A percentile compares a stretch with the other conserved stretches of the same genome.
Evolutionary conservation across 345 rosid species (phyloP).

Genomic region (Clausena lansium): DNA sequence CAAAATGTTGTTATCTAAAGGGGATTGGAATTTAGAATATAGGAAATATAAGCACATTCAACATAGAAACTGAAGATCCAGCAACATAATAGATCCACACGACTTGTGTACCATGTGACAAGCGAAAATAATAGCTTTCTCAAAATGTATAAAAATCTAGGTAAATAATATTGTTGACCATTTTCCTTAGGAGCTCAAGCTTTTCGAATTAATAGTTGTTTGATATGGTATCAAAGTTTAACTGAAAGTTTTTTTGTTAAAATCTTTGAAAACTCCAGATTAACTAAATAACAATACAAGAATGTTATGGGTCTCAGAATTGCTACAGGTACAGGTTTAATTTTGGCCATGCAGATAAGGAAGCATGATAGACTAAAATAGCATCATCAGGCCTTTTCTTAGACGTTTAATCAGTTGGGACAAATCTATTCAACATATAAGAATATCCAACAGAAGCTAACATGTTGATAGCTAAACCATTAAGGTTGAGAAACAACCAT

Average conservation of each 20-base stretch:
- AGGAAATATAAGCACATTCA: neutral
- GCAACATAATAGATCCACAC: neutral
- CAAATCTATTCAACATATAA: neutral
- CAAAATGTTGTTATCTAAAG: neutral
- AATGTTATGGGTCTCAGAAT: neutral
- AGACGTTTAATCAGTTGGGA: neutral
- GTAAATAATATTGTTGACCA: neutral
- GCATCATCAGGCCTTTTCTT: neutral
- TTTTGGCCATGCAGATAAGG: neutral
- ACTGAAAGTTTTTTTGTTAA: neutral
- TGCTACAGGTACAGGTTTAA: neutral
- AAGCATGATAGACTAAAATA: neutral
- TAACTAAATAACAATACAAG: neutral
- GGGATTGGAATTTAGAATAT: neutral
- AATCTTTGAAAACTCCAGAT: neutral
- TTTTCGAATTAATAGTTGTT: neutral
- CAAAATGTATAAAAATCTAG: neutral
- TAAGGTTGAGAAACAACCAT: neutral
- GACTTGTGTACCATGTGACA: neutral
- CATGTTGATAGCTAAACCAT: neutral
- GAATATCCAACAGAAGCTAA: neutral
- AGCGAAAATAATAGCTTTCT: neutral
- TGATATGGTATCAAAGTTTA: neutral
- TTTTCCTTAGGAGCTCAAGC: neutral
- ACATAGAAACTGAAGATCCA: conserved; percentile 1